Evolutionary conservation across 2,329 filamentous ascomycete genomes (phyloP).

Genomic region (Sarocladiaceae sp.): DNA sequence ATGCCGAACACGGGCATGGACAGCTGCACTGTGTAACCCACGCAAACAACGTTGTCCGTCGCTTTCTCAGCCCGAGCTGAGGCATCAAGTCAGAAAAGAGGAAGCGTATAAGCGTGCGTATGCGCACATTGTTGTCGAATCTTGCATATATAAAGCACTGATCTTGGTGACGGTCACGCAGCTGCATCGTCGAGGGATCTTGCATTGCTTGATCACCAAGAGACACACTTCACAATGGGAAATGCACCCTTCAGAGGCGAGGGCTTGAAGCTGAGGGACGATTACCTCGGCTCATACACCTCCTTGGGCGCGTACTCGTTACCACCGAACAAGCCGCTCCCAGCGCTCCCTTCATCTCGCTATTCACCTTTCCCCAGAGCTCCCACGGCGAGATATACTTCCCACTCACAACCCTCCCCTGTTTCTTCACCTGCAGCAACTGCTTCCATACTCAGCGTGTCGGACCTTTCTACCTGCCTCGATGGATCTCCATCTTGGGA

Average conservation of each 20-base stretch:
- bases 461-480: neutral
- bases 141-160: too few relatives aligned
- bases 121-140: neutral
- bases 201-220: too few relatives aligned
- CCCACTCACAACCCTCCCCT: neutral
- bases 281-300: neutral
- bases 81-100: neutral
- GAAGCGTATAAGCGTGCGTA: neutral
- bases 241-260: neutral
- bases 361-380: neutral
- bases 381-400: neutral
- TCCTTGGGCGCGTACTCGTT: neutral
- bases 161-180: too few relatives aligned
- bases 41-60: neutral
- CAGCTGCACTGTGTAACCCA: conserved; percentile 8
- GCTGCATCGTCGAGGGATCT: too few relatives aligned
- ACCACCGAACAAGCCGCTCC: conserved; percentile 3
- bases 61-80: conserved; percentile 5
- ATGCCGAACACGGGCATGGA: neutral
- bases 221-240: too few relatives aligned
- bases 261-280: too few relatives aligned
- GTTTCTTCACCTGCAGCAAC: neutral
- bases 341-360: neutral
- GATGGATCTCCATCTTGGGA: neutral
- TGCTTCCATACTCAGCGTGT: neutral